Conservation (phyloP, 2,329 filamentous ascomycete species). For the Penicillium concentricum region DNA sequence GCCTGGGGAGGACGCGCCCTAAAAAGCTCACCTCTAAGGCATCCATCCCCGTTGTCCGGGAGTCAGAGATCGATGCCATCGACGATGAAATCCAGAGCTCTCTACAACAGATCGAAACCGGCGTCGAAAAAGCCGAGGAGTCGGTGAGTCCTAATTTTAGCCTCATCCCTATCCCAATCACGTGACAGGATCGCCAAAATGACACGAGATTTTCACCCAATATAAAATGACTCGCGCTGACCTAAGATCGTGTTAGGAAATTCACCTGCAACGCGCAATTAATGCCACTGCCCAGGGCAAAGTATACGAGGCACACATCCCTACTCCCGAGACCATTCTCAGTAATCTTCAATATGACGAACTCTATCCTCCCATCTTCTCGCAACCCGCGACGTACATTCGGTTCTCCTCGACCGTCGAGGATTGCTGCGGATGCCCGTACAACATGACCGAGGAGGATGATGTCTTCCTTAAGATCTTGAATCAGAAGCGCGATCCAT, state of each 20-base stretch:
- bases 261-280: constrained; percentile 86
- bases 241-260: constrained; percentile 63
- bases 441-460: constrained; percentile 94
- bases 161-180: constrained; percentile 37
- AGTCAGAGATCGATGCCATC: constrained; percentile 85
- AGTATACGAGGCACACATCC: constrained; percentile 64
- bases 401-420: constrained; percentile 98
- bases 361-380: constrained; percentile 76
- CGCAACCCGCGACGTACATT: constrained; percentile 88
- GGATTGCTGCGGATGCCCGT: constrained; percentile 84
- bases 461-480: constrained; percentile 78
- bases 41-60: constrained; percentile 79
- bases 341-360: constrained; percentile 79
- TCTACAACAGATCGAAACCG: constrained; percentile 83
- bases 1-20: constrained; percentile 50
- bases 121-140: constrained; percentile 96
- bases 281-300: constrained; percentile 62
- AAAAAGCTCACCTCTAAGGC: constrained; percentile 88
- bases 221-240: constrained; percentile 17
- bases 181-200: constrained; percentile 38
- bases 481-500: constrained; percentile 70
- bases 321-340: constrained; percentile 63
- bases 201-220: constrained; percentile 34
- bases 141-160: constrained; percentile 68
- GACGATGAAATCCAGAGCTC: constrained; percentile 82